phyloP scores from a whole-genome alignment of 257 asterid species.

The Nicotiana sylvestris region DNA sequence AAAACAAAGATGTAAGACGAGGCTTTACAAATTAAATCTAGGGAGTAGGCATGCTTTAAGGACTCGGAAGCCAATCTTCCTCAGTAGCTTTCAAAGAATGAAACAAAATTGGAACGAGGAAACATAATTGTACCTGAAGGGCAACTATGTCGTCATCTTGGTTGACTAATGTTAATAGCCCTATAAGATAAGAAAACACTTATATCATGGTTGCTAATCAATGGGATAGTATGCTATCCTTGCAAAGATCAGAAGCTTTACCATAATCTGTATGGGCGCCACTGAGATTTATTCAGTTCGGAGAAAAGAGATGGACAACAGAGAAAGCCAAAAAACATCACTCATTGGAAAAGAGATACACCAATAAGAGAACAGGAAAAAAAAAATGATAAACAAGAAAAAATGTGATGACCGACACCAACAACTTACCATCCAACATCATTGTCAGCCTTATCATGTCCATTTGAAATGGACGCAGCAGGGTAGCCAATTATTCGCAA shows the following conservation, averaged over 20 bases:
- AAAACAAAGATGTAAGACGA: not conserved
- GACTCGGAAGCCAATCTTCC: not conserved
- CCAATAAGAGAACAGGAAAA: not conserved
- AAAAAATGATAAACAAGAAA: not conserved
- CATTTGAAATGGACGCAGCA: constrained; percentile 28
- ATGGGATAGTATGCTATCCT: not conserved
- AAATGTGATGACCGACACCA: not conserved
- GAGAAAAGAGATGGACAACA: constrained; percentile 12
- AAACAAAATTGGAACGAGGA: not conserved
- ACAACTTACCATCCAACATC: constrained; percentile 68
- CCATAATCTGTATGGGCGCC: constrained; percentile 99
- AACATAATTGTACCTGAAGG: constrained; percentile 45
- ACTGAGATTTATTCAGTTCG: constrained; percentile 37
- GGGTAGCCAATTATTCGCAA: constrained; percentile 92
- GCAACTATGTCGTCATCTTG: constrained; percentile 88
- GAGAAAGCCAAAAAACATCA: constrained; percentile 19
- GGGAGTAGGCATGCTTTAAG: not conserved
- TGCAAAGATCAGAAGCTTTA: constrained; percentile 26
- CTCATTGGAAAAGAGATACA: constrained; percentile 15
- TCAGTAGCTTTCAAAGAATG: not conserved
- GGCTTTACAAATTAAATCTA: not conserved
- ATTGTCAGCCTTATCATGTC: constrained; percentile 32
- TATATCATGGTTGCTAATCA: not conserved
- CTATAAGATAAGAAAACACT: constrained; percentile 30
- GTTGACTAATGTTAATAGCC: constrained; percentile 84